Conservation (phyloP, 2,329 filamentous ascomycete species). For the Aspergillus sclerotialis region DNA sequence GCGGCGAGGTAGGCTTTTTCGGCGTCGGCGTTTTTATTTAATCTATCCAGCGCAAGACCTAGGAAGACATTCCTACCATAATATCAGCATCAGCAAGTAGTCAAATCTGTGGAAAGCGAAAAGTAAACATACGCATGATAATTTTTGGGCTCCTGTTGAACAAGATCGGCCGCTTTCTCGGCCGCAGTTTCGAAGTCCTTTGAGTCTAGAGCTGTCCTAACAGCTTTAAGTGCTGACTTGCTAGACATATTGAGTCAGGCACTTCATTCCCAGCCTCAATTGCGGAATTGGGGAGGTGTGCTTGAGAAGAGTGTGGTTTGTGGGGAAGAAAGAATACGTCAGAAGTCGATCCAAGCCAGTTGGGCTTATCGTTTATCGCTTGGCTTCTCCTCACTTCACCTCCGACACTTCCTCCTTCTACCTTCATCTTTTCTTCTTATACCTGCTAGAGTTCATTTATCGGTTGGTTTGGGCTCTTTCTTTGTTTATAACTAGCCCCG, state of each 20-base stretch:
- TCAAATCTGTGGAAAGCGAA: conserved; percentile 1
- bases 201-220: conserved; percentile 69
- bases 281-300: background rate
- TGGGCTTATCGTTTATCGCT: conserved; percentile 11
- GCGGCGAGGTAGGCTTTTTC: conserved; percentile 71
- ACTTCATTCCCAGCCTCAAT: conserved; percentile 8
- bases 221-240: conserved; percentile 74
- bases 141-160: conserved; percentile 67
- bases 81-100: conserved; percentile 7
- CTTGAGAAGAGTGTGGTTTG: conserved; percentile 9
- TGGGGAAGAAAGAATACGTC: conserved; percentile 19
- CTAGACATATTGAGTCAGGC: conserved; percentile 28
- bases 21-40: conserved; percentile 62
- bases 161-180: conserved; percentile 59
- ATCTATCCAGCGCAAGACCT: conserved; percentile 76
- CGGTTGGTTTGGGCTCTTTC: background rate
- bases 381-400: conserved; percentile 1
- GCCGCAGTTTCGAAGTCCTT: conserved; percentile 73
- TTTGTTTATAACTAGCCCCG: conserved; percentile 50
- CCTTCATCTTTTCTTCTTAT: background rate
- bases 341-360: conserved; percentile 13
- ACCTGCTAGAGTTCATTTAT: too few species aligned
- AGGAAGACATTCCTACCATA: conserved; percentile 68
- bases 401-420: too few species aligned
- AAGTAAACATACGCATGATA: conserved; percentile 63